Evolutionary conservation across 2,329 filamentous ascomycete species (phyloP), one percentile per base, ranked within the genome.

Genomic region (Aspergillus neotritici): DNA sequence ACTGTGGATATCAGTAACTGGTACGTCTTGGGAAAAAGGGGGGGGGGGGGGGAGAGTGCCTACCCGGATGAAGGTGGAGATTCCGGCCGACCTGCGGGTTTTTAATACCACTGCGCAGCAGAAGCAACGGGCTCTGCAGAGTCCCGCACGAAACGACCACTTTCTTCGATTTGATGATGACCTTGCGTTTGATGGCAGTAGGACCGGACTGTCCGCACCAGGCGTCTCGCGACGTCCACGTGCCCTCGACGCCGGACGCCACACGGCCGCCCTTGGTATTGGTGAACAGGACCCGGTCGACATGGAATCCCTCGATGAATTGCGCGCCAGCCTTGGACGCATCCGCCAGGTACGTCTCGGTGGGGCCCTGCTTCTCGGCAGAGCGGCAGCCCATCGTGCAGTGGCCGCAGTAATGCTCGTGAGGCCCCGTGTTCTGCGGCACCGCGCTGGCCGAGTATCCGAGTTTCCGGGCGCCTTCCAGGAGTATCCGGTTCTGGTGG

Each of bases 11-110:
- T 25, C 6, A 8, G 33, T 53, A 9, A 49, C 42, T 29, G 4
- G 32, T 28, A 25, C 3, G 7, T 9, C 3, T 3, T 25, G 2
- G 21, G 21, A 25, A 13, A 5, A 9, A 7, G 6, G 16, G 4
- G 12, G n/a, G 14, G 21, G 9, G 14, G 12, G 1, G 39, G 2
- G 16, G 10, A 13, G n/a, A 4, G 65, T 63, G 5, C 56, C 74
- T 76, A 57, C 82, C 83, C 1, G 89, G 91, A 58, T 97, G 91
- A 1, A 95, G 65, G 56, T 93, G 75, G 3, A 96, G 77, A 56
- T 96, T 87, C 6, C 76, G 78, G 17, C 91, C 91, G 49, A 96
- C 84, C 44, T 95, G 83, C 4, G 75, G 75, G 61, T 94, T 95
- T 71, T 78, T 83, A 38, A 96, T 65, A 2, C 88, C 88, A 47